Evolutionary conservation across 345 rosid genomes (phyloP).

Genomic region (Aethionema arabicum): DNA sequence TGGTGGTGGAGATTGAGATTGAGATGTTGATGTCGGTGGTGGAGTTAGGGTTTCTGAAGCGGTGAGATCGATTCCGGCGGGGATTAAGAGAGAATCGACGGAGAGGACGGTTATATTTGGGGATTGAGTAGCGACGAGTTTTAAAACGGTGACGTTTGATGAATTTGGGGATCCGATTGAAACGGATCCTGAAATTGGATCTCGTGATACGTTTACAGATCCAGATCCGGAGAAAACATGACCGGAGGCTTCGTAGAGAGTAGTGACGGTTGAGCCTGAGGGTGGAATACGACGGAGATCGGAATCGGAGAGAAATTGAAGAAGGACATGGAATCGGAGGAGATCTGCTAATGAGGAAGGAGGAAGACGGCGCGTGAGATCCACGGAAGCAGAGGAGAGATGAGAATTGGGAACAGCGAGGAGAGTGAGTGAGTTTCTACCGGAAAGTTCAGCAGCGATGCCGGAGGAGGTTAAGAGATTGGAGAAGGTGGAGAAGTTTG

Average conservation of each 20-base stretch:
- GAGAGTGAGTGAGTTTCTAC: conserved; percentile 67
- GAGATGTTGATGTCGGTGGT: conserved; percentile 23
- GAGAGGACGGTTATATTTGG: conserved; percentile 70
- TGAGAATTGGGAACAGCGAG: conserved; percentile 76
- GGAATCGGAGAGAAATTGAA: conserved; percentile 64
- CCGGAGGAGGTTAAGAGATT: conserved; percentile 51
- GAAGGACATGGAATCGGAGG: conserved; percentile 81
- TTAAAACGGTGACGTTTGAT: conserved; percentile 57
- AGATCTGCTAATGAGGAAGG: conserved; percentile 71
- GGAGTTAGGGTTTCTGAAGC: conserved; percentile 66
- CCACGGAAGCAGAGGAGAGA: conserved; percentile 46
- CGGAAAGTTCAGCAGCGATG: conserved; percentile 55
- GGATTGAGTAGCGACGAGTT: conserved; percentile 54
- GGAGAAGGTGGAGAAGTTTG: conserved; percentile 56
- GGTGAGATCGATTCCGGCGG: conserved; percentile 66
- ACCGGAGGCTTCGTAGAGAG: conserved; percentile 37
- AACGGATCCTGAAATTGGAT: conserved; percentile 47
- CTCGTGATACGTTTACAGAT: conserved; percentile 70
- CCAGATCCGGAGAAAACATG: conserved; percentile 51
- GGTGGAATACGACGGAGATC: conserved; percentile 67
- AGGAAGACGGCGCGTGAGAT: conserved; percentile 68
- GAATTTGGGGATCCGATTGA: conserved; percentile 48
- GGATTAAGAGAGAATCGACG: conserved; percentile 61
- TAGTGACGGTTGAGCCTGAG: conserved; percentile 32
- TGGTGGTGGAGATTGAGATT: conserved; percentile 28